These are phyloP conservation scores for Candida nonsorbophila DNA, from an alignment of 805 yeast genomes.

Conservation along the genomic window DNA sequence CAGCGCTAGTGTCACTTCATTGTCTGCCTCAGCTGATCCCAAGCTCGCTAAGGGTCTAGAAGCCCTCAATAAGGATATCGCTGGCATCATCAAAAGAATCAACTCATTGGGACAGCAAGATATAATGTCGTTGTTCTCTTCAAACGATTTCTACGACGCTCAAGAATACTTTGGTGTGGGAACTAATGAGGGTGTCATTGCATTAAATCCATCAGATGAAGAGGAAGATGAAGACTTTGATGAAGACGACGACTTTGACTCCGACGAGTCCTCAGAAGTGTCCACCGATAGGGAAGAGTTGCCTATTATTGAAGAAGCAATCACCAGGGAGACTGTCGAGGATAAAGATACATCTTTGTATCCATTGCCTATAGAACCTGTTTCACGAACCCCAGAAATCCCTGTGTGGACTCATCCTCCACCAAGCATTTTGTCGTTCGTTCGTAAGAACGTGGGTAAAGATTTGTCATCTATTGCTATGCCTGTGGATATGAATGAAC, in stretches of 20 bases:
- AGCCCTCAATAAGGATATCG: too few relatives aligned
- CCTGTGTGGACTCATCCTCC: constrained; percentile 61
- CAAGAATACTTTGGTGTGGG: constrained; percentile 54
- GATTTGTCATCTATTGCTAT: constrained; percentile 80
- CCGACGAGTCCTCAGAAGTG: constrained; percentile 13
- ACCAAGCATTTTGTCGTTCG: constrained; percentile 72
- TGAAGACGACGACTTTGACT: constrained; percentile 15
- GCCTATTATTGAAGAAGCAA: constrained; percentile 5
- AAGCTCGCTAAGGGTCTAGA: too few relatives aligned
- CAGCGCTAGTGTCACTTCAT: too few relatives aligned
- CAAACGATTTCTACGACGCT: constrained; percentile 52
- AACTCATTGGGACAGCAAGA: constrained; percentile 15
- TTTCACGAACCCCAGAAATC: constrained; percentile 55
- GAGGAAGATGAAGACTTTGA: constrained; percentile 12
- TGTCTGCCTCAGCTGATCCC: too few relatives aligned
- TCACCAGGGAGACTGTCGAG: constrained; percentile 2
- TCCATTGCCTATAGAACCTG: constrained; percentile 55
- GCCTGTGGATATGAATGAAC: constrained; percentile 95
- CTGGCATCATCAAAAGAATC: too few relatives aligned
- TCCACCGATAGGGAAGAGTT: constrained; percentile 2
- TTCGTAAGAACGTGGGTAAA: constrained; percentile 89
- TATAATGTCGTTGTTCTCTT: constrained; percentile 22
- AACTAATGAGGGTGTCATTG: constrained; percentile 48
- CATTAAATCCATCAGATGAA: constrained; percentile 26
- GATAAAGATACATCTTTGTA: constrained; percentile 40